Base-by-base conservation (phyloP, 78 protist genomes). In the Dictyostelium discoideum region DNA sequence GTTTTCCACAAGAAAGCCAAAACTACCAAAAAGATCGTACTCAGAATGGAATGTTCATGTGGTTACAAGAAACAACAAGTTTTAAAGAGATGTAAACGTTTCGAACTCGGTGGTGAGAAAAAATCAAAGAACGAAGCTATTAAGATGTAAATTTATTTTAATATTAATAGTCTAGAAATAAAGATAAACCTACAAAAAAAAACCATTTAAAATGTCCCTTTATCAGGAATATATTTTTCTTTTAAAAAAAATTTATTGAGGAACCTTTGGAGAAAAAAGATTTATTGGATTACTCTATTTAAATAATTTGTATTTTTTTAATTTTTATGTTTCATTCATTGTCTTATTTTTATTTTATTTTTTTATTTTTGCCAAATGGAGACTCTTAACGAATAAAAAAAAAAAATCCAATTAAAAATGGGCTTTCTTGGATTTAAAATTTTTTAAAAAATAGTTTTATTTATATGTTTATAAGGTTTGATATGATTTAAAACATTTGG, bases 1-100 rank as follows among this genome's bases (percentile, higher is more conserved):
- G 97, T 99, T 57, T 99, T 99, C 98, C 98, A 97, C 96, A 99
- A 99, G 98, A 99, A 99, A 97, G 99, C 99, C 78, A 99, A 99
- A 98, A 98, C 99, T 82, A 99, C 99, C 86, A 99, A 99, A 98
- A 99, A 99, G 99, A 98, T 99, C 97, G 96, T 96, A 8, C 98
- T 99, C 77, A 97, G 98, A 29, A 96, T 99, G 78, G 99, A 98
- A 85, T 99, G 99, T 98, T 65, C 97, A 42, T 77, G 84, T 57
- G 99, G 99, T 98, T 92, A 92, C 97, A 46, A 86, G 92, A 93
- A 87, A 95, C 98, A 98, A 92, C 39, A 60, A 67, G 77, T 84
- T 84, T 26, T 98, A 92, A 98, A 99, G 98, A 98, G 99, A 87
- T 92, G 98, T 96, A 99, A 99, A 99, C 98, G 98, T 98, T 99